These are phyloP conservation scores for Aspergillus panamensis DNA, from an alignment of 495 filamentous ascomycete species.

Conservation along the genomic window DNA sequence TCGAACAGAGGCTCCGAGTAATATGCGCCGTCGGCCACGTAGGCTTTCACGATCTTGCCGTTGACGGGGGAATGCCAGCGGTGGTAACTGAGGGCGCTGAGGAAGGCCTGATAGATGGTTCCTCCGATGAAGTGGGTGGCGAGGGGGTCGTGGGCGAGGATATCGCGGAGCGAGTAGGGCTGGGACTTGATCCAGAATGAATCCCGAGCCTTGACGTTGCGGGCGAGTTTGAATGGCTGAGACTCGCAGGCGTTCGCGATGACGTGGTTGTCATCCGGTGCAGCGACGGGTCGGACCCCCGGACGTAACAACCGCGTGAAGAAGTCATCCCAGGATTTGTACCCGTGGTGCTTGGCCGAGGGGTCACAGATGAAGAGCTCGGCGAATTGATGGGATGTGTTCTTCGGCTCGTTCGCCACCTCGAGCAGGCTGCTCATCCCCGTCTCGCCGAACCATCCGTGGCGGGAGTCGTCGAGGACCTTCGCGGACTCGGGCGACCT, in stretches of 20 bases:
- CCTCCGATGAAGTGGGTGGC: conserved; percentile 53
- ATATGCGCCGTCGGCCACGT: conserved; percentile 61
- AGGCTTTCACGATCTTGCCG: conserved; percentile 54
- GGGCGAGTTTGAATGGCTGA: conserved; percentile 33
- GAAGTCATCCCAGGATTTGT: conserved; percentile 71
- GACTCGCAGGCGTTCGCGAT: conserved; percentile 67
- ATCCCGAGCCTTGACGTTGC: conserved; percentile 29
- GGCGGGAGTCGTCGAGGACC: conserved; percentile 46
- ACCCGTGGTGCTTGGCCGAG: conserved; percentile 42
- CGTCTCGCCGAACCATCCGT: conserved; percentile 61
- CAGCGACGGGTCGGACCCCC: conserved; percentile 55
- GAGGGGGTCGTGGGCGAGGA: conserved; percentile 54
- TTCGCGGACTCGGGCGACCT: conserved; percentile 52
- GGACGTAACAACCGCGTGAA: conserved; percentile 61
- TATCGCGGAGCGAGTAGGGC: conserved; percentile 44
- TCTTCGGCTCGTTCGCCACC: conserved; percentile 27
- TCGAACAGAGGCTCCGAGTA: conserved; percentile 61
- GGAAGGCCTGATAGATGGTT: conserved; percentile 66
- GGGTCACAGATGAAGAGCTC: conserved; percentile 24
- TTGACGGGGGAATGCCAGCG: conserved; percentile 66
- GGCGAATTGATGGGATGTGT: conserved; percentile 12
- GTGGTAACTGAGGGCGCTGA: conserved; percentile 64
- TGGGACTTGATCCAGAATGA: conserved; percentile 42
- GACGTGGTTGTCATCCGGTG: conserved; percentile 42
- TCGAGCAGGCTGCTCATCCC: conserved; percentile 26